phyloP scores from a whole-genome alignment of 2,329 filamentous ascomycete species.

The Leptodontidium sp. region DNA sequence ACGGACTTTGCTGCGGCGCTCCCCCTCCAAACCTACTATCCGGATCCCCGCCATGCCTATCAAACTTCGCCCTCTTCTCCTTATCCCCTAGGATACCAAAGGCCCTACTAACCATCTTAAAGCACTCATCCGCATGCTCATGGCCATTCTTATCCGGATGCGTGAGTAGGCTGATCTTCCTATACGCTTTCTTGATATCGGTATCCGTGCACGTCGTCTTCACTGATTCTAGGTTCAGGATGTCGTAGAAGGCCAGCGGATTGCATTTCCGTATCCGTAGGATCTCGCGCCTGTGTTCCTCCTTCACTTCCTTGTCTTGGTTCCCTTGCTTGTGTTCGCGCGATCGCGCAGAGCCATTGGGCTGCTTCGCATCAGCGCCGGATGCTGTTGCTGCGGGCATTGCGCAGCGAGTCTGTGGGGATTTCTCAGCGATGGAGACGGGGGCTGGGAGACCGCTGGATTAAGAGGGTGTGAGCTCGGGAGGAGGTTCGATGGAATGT shows the following conservation, averaged over 20 bases:
- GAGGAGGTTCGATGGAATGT: background rate
- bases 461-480: background rate
- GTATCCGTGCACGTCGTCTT: slow-evolving; percentile 73
- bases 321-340: slow-evolving; percentile 65
- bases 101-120: slow-evolving; percentile 95
- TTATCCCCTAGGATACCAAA: slow-evolving; percentile 93
- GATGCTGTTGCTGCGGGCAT: slow-evolving; percentile 51
- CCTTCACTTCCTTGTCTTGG: slow-evolving; percentile 76
- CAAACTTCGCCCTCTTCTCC: slow-evolving; percentile 90
- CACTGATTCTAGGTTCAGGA: slow-evolving; percentile 75
- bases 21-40: slow-evolving; percentile 80
- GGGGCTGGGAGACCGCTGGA: background rate
- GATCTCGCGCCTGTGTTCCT: slow-evolving; percentile 91
- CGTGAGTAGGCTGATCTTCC: slow-evolving; percentile 91
- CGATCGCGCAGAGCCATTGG: slow-evolving; percentile 48
- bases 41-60: slow-evolving; percentile 90
- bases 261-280: slow-evolving; percentile 85
- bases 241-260: slow-evolving; percentile 94
- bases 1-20: slow-evolving; percentile 67
- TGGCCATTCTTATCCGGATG: slow-evolving; percentile 99
- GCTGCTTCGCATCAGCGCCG: slow-evolving; percentile 49
- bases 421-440: background rate
- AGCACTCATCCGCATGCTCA: slow-evolving; percentile 93
- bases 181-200: slow-evolving; percentile 98
- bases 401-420: slow-evolving; percentile 29